Conservation (phyloP, 2,329 filamentous ascomycete genomes). For the Aspergillus alliaceus region DNA sequence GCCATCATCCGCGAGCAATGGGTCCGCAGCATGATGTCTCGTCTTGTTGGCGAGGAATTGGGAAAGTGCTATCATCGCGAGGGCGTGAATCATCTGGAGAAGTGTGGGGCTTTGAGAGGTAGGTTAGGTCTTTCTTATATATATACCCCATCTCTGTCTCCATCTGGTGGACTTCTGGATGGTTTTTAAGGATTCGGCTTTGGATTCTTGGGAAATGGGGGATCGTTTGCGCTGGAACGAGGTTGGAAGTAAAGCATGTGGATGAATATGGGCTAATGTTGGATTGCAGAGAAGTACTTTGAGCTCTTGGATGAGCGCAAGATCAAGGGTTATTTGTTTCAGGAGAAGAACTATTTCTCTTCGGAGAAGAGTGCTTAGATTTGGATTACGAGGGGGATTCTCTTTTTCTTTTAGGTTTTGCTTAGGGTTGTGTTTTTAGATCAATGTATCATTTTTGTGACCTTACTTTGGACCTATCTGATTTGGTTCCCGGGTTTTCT, state of each 20-base stretch:
- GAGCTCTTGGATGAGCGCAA: constrained; percentile 63
- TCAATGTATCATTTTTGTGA: too few relatives aligned
- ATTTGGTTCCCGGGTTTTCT: too few relatives aligned
- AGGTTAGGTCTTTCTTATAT: constrained; percentile 31
- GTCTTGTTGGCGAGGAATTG: constrained; percentile 65
- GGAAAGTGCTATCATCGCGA: constrained; percentile 66
- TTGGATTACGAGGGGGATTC: too few relatives aligned
- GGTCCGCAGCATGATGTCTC: constrained; percentile 69
- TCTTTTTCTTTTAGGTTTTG: too few relatives aligned
- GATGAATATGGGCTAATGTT: constrained; percentile 59
- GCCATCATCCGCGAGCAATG: constrained; percentile 67
- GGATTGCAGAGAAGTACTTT: constrained; percentile 60
- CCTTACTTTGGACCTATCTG: too few relatives aligned
- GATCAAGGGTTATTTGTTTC: constrained; percentile 63
- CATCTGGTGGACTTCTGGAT: too few relatives aligned
- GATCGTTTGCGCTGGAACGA: too few relatives aligned
- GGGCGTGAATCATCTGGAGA: constrained; percentile 68
- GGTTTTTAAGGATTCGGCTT: too few relatives aligned
- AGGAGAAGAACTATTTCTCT: constrained; percentile 62
- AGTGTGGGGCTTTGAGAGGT: constrained; percentile 67
- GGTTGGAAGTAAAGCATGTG: constrained; percentile 66
- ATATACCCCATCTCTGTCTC: too few relatives aligned
- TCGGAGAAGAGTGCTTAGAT: constrained; percentile 30
- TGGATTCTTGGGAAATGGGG: too few relatives aligned
- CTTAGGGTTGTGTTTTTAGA: too few relatives aligned